Percentiles rank a stretch among this genome's conserved stretches.
Conservation (phyloP, 306 rosid species). For the Quercus agrifolia region DNA sequence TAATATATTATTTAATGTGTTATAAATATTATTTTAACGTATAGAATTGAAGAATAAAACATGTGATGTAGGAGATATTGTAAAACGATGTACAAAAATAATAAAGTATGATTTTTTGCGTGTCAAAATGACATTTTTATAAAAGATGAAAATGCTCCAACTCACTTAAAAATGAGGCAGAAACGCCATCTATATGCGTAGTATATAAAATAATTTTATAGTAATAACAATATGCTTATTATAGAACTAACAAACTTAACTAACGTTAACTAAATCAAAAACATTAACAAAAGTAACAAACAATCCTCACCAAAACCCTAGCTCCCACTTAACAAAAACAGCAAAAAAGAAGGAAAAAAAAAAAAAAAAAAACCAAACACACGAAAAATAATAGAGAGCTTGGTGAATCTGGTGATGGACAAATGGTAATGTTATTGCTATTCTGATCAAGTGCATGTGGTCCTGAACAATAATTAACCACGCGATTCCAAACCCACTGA, state of each 20-base stretch:
- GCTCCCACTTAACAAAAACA: neutral
- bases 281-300: neutral
- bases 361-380: neutral
- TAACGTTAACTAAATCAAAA: conserved; percentile 5
- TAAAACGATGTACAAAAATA: too few species aligned
- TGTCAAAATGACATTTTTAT: too few species aligned
- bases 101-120: too few species aligned
- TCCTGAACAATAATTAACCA: conserved; percentile 81
- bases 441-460: conserved; percentile 89
- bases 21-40: too few species aligned
- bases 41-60: too few species aligned
- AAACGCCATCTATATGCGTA: neutral
- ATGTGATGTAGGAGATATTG: too few species aligned
- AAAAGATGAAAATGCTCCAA: too few species aligned
- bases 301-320: conserved; percentile 14
- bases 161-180: conserved; percentile 16
- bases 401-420: neutral
- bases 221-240: conserved; percentile 42
- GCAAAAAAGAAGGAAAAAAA: neutral
- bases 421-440: neutral
- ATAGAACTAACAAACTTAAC: conserved; percentile 34
- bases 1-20: too few species aligned
- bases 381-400: neutral
- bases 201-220: conserved; percentile 6
- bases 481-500: conserved; percentile 9